Base-by-base conservation (phyloP, 2,329 filamentous ascomycete genomes). In the Paraconiothyrium sp. region DNA sequence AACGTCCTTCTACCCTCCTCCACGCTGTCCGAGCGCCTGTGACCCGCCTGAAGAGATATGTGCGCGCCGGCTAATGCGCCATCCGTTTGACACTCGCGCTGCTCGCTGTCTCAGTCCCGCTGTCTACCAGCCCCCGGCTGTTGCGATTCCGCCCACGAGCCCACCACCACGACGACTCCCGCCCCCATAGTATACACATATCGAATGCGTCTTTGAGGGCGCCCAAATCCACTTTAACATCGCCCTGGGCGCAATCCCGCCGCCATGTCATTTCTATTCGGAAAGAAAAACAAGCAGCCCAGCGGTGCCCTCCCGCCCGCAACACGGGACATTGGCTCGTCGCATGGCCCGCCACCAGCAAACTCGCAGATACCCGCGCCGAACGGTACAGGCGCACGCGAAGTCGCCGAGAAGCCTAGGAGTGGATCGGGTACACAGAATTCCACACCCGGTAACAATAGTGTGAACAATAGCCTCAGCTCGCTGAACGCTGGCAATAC, bases 401-500 rank as follows among this genome's bases (percentile, higher is more conserved):
- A 82, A 81, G 56, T 84, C 82, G 72, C 76, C 30, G 73, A 72
- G 64, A 52, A 41, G 56, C 56, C 59, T 27, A 71, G 69, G 47
- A 67, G 60, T n/a, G 69, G 60, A 4, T 62, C 70, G 27, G 63
- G 64, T 39, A 69, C 78, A 3, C 81, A 87, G 69, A 88, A 90
- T 60, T 87, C 90, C 54, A 92, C 91, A 6, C 90, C 92, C 5
- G 92, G 89, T 6, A 92, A 89, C n/a, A 89, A 89, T 63, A 94
- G 92, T 75, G 83, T 84, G 61, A 88, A 86, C 72, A 84, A 84
- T 69, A 85, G 84, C 1, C 76, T 94, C 66, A 91, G 89, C 76
- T 94, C 92, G 2, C 79, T 93, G 44, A 72, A 70, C 63, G 86
- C 86, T 44, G 86, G 80, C 11, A 72, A 60, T 72, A 84, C 85